A percentile compares a stretch with the other conserved stretches of the same genome.
phyloP scores from a whole-genome alignment of 805 yeast species.

The Saturnispora hagleri region DNA sequence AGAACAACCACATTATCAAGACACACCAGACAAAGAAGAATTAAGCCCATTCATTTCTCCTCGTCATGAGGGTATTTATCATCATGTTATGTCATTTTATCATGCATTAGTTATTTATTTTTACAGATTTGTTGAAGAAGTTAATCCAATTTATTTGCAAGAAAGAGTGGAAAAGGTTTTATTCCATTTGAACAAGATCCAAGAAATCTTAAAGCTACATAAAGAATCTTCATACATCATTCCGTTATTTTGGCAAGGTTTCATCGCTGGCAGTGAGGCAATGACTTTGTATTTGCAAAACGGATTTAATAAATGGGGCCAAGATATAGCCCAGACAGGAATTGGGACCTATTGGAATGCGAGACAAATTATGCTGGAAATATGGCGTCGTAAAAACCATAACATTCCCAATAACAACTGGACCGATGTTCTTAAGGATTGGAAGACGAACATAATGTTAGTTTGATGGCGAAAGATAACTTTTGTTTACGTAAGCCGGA shows the following conservation, averaged over 20 bases:
- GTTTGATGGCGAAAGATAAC: neutral
- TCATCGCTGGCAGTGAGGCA: constrained; percentile 79
- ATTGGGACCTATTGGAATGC: constrained; percentile 84
- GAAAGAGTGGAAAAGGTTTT: constrained; percentile 52
- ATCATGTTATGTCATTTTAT: constrained; percentile 73
- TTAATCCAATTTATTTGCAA: constrained; percentile 50
- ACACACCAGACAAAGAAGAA: neutral
- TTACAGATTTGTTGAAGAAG: constrained; percentile 51
- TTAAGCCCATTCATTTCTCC: constrained; percentile 32
- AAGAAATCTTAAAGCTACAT: constrained; percentile 38
- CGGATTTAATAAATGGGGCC: constrained; percentile 68
- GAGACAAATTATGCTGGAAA: constrained; percentile 75
- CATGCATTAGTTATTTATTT: constrained; percentile 64
- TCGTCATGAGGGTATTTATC: constrained; percentile 64
- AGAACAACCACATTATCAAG: neutral
- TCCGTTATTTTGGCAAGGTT: constrained; percentile 85
- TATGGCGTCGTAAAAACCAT: constrained; percentile 65
- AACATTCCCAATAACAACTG: constrained; percentile 56
- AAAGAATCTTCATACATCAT: constrained; percentile 48
- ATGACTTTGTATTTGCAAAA: constrained; percentile 46
- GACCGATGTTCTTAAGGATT: constrained; percentile 70
- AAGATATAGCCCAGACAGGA: constrained; percentile 48
- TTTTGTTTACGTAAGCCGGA: neutral
- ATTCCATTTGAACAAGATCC: constrained; percentile 54
- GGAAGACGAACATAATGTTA: constrained; percentile 81